Evolutionary conservation across 352 stramenopile genomes (phyloP).

Genomic region (Pythium vanterpoolii): DNA sequence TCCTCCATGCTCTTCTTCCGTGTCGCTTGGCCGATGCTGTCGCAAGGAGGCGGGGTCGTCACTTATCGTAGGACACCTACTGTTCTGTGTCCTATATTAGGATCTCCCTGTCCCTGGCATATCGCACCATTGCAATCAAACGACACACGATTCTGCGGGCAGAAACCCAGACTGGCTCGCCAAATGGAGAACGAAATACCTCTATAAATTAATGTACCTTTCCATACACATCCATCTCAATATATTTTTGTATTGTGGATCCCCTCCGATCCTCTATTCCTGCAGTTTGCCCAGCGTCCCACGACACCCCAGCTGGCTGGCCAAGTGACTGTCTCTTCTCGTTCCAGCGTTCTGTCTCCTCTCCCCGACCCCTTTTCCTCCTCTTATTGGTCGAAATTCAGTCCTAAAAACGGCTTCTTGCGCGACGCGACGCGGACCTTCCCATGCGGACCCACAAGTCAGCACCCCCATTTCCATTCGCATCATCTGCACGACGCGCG

Average conservation of each 20-base stretch:
- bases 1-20: constrained; percentile 9
- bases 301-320: neutral
- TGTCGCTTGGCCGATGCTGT: neutral
- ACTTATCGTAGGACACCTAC: neutral
- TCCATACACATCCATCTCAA: neutral
- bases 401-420: constrained; percentile 16
- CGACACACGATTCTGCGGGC: neutral
- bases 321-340: constrained; percentile 6
- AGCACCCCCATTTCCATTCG: neutral
- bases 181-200: constrained; percentile 8
- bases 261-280: neutral
- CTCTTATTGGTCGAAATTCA: constrained; percentile 1
- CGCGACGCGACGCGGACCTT: neutral
- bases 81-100: neutral
- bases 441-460: constrained; percentile 2
- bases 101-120: neutral
- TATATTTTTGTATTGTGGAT: no score
- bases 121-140: constrained; percentile 1
- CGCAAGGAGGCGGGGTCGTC: neutral
- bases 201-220: neutral
- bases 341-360: neutral
- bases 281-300: neutral
- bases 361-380: neutral
- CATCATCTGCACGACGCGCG: neutral
- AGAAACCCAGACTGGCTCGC: constrained; percentile 8